Evolutionary conservation across 768 basidiomycete species (phyloP).

Genomic region (Tulasnella sp.): DNA sequence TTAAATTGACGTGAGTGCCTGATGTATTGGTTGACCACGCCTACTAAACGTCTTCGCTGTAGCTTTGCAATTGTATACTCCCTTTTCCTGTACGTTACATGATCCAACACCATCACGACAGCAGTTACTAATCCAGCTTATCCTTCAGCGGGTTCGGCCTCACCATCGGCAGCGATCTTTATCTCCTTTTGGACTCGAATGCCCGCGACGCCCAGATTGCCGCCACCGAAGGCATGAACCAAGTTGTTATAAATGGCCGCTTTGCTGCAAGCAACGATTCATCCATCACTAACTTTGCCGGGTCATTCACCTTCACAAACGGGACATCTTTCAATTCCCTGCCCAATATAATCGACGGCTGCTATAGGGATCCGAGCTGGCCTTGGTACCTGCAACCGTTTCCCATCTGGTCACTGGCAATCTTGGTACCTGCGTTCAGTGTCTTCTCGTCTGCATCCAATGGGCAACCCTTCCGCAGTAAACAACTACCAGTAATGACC

Average conservation of each 20-base stretch:
- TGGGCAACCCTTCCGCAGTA: conserved; percentile 63
- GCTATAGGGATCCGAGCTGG: conserved; percentile 56
- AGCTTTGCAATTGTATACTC: conserved; percentile 86
- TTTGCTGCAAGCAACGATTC: conserved; percentile 53
- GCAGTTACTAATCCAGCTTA: conserved; percentile 23
- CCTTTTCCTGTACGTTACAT: conserved; percentile 44
- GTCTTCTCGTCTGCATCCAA: conserved; percentile 65
- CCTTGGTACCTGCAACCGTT: conserved; percentile 78
- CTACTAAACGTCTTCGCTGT: conserved; percentile 26
- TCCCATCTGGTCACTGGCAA: conserved; percentile 66
- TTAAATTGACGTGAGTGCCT: conserved; percentile 30
- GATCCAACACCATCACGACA: not conserved
- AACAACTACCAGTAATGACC: conserved; percentile 74
- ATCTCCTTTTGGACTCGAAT: conserved; percentile 56
- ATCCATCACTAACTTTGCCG: conserved; percentile 42
- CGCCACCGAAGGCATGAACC: conserved; percentile 44
- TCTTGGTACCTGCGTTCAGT: conserved; percentile 72
- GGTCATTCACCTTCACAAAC: conserved; percentile 62
- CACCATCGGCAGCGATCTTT: conserved; percentile 76
- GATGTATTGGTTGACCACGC: not conserved
- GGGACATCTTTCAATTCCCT: conserved; percentile 36
- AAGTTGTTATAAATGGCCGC: conserved; percentile 52
- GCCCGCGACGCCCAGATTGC: conserved; percentile 44
- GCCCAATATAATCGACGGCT: conserved; percentile 46
- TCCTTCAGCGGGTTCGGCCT: conserved; percentile 57